Evolutionary conservation across 2,329 filamentous ascomycete species (phyloP).

Genomic region (Samsoniella hepiali): DNA sequence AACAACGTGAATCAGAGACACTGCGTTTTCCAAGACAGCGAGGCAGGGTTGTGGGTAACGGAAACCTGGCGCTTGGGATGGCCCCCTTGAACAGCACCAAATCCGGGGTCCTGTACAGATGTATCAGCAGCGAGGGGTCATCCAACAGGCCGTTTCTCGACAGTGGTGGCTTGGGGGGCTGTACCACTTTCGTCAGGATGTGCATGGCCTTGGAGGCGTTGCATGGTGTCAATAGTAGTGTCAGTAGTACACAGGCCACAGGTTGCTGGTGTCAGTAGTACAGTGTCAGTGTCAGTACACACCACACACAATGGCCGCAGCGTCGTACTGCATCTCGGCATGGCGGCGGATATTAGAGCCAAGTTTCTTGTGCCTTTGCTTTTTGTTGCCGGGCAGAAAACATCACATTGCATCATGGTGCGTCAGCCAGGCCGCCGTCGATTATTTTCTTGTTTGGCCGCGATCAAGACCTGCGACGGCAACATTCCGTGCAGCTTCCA

Average conservation of each 20-base stretch:
- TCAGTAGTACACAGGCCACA: not conserved
- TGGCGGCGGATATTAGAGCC: not conserved
- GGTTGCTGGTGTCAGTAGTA: too few species aligned
- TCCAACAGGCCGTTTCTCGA: not conserved
- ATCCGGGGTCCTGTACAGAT: not conserved
- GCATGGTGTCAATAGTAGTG: not conserved
- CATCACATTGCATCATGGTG: conserved; percentile 6
- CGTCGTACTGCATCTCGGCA: conserved; percentile 9
- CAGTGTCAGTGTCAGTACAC: too few species aligned
- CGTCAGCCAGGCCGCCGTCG: not conserved
- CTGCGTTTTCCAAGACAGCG: conserved; percentile 3
- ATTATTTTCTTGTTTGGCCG: too few species aligned
- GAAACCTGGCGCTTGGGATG: not conserved
- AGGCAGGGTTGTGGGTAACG: not conserved
- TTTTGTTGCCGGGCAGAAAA: not conserved
- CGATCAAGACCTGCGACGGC: not conserved
- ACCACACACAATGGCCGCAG: not conserved
- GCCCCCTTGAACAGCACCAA: too few species aligned
- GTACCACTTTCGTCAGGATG: conserved; percentile 5
- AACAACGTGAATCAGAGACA: conserved; percentile 12
- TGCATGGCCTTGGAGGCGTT: not conserved
- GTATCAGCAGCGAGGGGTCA: not conserved
- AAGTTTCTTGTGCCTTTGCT: not conserved
- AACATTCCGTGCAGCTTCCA: conserved; percentile 9
- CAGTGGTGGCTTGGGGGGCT: not conserved